Evolutionary conservation across 371 early-diverging fungal species (phyloP), one percentile per base, ranked within the genome.

Genomic region (Syncephalastrum racemosum): DNA sequence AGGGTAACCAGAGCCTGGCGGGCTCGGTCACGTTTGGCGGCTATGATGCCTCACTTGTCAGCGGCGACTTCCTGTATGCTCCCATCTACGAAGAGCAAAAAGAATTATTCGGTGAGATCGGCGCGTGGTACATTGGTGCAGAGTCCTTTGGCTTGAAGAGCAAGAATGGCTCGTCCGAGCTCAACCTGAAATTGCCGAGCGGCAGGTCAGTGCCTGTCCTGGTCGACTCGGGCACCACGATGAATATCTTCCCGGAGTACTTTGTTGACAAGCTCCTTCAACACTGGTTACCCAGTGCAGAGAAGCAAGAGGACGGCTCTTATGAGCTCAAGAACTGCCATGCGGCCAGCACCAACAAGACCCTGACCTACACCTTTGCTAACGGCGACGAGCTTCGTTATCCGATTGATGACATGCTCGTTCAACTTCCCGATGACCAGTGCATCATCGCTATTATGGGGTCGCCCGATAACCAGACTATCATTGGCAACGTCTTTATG

Each of bases 21-120:
- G 76, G 75, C 18, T 74, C 76, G 46, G 64, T 77, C 16, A 61
- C 67, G 15, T 71, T 81, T 60, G 77, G 77, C 19, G 75, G 62
- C 13, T 55, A 66, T 20, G 67, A 80, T 50, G 48, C 47, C 13
- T 57, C 60, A 14, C 46, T 58, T 18, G 76, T 57, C 40, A 43
- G 50, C 13, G 72, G 70, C 4, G 58, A 71, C 4, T 53, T 68
- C 2, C 23, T 55, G 16, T 71, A 67, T 18, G 55, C 67, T 0
- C 4, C 53, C 53, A 18, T 53, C 46, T 31, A 31, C 36, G 36
- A 31, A 31, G 36, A 5, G 36, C 36, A 8, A 46, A 39, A 16
- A 42, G 20, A 24, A 27, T 16, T 6, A 36, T 22, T 64, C 5
- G 69, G 36, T 31, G 36, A 31, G 10, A 31, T 31, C 36, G 36